Evolutionary conservation across 306 rosid species (phyloP).

Genomic region (Arachis stenosperma): DNA sequence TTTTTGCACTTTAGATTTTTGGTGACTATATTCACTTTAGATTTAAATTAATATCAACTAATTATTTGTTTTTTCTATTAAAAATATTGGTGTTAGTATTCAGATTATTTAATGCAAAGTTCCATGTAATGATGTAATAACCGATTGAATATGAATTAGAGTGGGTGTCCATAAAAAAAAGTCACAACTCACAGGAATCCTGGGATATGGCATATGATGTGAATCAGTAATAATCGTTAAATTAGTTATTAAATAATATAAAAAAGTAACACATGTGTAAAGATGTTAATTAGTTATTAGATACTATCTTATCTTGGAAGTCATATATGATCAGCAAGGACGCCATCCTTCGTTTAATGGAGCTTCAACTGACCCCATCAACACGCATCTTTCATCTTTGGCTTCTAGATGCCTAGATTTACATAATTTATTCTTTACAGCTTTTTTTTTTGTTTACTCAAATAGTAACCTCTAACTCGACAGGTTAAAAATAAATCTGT

Average conservation of each 20-base stretch:
- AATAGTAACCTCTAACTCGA: too few species aligned
- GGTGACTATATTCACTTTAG: too few species aligned
- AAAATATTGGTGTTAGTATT: too few species aligned
- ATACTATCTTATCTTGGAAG: too few species aligned
- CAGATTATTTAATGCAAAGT: too few species aligned
- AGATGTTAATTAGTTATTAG: neutral
- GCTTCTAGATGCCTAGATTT: neutral
- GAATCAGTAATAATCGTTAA: neutral
- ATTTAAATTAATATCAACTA: too few species aligned
- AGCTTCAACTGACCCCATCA: too few species aligned
- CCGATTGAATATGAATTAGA: neutral
- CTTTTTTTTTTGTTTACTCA: too few species aligned
- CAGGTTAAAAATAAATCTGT: too few species aligned
- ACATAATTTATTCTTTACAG: neutral
- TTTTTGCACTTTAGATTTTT: too few species aligned
- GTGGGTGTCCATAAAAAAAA: neutral
- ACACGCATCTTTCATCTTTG: neutral
- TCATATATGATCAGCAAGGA: neutral
- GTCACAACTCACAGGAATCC: neutral
- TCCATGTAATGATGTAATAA: too few species aligned
- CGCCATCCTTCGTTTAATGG: neutral
- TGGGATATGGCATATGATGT: neutral
- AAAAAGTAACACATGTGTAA: neutral
- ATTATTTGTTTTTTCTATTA: too few species aligned
- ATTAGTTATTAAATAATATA: neutral